These are phyloP conservation scores for Pezicula carpinea DNA, from an alignment of 2,329 filamentous ascomycete genomes.

Conservation along the genomic window DNA sequence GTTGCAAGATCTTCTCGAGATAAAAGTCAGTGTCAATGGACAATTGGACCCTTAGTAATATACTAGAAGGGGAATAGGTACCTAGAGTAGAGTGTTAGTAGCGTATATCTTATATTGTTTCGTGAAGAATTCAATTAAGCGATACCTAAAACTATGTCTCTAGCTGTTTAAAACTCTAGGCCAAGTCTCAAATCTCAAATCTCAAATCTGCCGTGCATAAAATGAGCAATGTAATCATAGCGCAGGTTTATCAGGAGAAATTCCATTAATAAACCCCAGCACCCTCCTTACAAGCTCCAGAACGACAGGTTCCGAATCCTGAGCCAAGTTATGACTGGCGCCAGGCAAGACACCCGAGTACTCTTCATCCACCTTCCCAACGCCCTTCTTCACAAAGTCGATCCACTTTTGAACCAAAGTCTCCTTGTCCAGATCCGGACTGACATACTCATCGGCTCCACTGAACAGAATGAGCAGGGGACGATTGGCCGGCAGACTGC, in stretches of 20 bases:
- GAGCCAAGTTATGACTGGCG: slow-evolving; percentile 47
- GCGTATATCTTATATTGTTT: too few species aligned
- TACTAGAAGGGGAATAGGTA: too few species aligned
- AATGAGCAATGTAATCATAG: too few species aligned
- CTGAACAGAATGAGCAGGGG: slow-evolving; percentile 45
- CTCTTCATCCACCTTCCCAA: slow-evolving; percentile 41
- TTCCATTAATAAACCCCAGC: slow-evolving; percentile 38
- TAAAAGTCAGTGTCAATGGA: too few species aligned
- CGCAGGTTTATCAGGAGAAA: neutral
- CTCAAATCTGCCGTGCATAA: too few species aligned
- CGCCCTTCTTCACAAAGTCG: slow-evolving; percentile 34
- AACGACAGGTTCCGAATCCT: slow-evolving; percentile 40
- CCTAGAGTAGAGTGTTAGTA: too few species aligned
- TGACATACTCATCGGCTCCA: slow-evolving; percentile 46
- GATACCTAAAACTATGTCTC: too few species aligned
- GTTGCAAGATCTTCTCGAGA: too few species aligned
- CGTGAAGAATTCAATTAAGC: too few species aligned
- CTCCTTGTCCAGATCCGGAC: slow-evolving; percentile 40
- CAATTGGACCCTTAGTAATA: too few species aligned
- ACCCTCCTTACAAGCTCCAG: slow-evolving; percentile 46
- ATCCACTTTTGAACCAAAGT: slow-evolving; percentile 45
- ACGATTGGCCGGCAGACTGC: slow-evolving; percentile 37
- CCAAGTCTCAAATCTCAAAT: too few species aligned
- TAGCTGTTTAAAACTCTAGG: too few species aligned
- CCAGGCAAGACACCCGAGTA: slow-evolving; percentile 43